Base-by-base conservation (phyloP, 2,329 filamentous ascomycete genomes). In the Taxawa tesnikishii region DNA sequence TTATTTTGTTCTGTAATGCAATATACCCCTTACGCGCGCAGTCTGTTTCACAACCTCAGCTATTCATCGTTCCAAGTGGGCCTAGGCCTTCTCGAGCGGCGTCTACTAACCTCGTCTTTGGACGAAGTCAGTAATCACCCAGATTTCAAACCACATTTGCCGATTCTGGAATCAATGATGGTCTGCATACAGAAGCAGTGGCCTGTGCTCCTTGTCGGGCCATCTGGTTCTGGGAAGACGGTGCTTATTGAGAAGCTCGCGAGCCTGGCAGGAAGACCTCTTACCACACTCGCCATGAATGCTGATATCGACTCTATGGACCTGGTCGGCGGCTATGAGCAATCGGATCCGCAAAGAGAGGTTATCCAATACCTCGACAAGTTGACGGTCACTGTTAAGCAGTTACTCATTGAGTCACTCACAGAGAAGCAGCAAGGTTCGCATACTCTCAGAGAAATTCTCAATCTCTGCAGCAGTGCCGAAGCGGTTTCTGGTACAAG, bases 251-350 rank as follows among this genome's bases (percentile, higher is more conserved):
- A 79, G 38, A 78, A 88, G 41, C 67, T 94, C 16, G 87, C 90
- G n/a, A 77, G 80, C 9, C 60, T 80, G 15, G 73, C 74, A 26
- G 90, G 90, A 15, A 79, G 79, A 34, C 67, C 75, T 1, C 62
- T 96, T 3, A 71, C 87, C 18, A 80, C 84, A 11, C 83, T 96
- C 46, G 77, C 87, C 1, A 75, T 98, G 59, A 98, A 94, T 50
- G 79, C 87, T 5, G 92, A 98, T 46, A 82, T 94, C 27, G 90
- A 98, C 54, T 87, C 88, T 1, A 94, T 94, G 76, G 90, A 98
- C 56, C 73, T 98, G 34, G 83, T 98, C 35, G 90, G 90, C 48
- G 90, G 90, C 0, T 98, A 94, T 50, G 90, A 98, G 54, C 90
- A 98, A 56, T 77, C 83, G 12, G 90, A 98, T 51, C 75, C 83